These are phyloP conservation scores for Nicotiana paniculata DNA, from an alignment of 257 asterid genomes.

Conservation along the genomic window DNA sequence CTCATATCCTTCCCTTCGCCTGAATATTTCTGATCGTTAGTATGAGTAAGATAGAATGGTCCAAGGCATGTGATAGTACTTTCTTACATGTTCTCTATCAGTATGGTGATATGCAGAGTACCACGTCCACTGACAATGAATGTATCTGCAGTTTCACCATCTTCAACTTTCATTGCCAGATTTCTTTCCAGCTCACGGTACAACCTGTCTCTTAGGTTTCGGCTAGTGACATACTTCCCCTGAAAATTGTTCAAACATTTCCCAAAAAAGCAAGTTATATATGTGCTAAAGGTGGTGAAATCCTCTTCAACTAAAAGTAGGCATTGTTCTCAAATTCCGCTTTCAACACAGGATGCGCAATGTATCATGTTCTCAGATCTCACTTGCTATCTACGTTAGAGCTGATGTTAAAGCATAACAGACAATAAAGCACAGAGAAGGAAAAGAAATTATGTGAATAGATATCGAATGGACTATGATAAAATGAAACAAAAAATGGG, in stretches of 20 bases:
- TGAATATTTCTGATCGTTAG: conserved; percentile 26
- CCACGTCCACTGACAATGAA: conserved; percentile 94
- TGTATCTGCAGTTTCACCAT: conserved; percentile 93
- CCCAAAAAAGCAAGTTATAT: conserved; percentile 10
- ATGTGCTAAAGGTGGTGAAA: background rate
- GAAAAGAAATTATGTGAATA: background rate
- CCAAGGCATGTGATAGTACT: background rate
- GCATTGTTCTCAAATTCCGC: background rate
- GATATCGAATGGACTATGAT: background rate
- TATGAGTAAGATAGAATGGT: conserved; percentile 8
- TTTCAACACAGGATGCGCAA: background rate
- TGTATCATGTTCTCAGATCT: background rate
- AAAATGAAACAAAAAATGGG: background rate
- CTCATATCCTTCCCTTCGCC: conserved; percentile 99
- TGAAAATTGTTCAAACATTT: conserved; percentile 8
- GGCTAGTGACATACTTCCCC: conserved; percentile 93
- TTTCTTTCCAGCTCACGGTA: conserved; percentile 92
- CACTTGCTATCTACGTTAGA: background rate
- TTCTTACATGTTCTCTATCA: conserved; percentile 91
- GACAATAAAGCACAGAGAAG: background rate
- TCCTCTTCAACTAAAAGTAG: background rate
- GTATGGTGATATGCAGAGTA: conserved; percentile 85
- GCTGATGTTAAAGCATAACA: background rate
- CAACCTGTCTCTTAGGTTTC: conserved; percentile 89
- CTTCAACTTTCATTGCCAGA: conserved; percentile 96